Conservation (phyloP, 176 grass and related monocot species). For the Carex myosuroides region DNA sequence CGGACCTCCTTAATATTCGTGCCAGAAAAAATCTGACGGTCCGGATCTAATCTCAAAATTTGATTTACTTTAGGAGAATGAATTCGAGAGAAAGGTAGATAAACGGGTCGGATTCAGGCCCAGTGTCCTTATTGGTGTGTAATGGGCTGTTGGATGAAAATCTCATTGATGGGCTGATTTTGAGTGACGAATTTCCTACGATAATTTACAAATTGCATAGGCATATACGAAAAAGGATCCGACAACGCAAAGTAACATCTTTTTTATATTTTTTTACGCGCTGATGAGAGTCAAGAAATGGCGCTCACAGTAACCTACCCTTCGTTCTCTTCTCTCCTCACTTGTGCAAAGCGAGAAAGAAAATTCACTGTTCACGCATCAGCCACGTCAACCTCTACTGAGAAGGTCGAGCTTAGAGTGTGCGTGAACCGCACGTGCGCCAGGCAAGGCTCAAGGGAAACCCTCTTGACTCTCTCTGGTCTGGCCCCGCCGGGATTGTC, state of each 20-base stretch:
- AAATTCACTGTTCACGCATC: neutral
- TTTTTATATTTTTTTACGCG: neutral
- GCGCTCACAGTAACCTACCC: neutral
- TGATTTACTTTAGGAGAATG: no score
- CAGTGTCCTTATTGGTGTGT: neutral
- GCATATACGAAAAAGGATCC: constrained; percentile 4
- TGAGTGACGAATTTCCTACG: neutral
- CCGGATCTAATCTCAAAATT: no score
- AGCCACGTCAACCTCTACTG: neutral
- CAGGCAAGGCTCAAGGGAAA: constrained; percentile 67
- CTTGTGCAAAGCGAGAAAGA: neutral
- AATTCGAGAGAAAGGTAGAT: neutral
- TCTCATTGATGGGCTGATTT: neutral
- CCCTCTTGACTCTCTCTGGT: constrained; percentile 44
- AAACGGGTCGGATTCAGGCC: neutral
- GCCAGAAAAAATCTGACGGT: no score
- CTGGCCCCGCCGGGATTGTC: constrained; percentile 49
- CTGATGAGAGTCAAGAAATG: constrained; percentile 5
- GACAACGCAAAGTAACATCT: neutral
- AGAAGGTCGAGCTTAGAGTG: constrained; percentile 45
- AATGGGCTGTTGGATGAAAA: neutral
- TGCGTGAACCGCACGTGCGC: constrained; percentile 88
- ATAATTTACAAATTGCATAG: neutral
- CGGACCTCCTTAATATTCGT: no score
- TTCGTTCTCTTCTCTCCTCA: neutral